These are phyloP conservation scores for Ceratocystis smalleyi DNA, from an alignment of 2,329 filamentous ascomycete genomes.

Conservation along the genomic window DNA sequence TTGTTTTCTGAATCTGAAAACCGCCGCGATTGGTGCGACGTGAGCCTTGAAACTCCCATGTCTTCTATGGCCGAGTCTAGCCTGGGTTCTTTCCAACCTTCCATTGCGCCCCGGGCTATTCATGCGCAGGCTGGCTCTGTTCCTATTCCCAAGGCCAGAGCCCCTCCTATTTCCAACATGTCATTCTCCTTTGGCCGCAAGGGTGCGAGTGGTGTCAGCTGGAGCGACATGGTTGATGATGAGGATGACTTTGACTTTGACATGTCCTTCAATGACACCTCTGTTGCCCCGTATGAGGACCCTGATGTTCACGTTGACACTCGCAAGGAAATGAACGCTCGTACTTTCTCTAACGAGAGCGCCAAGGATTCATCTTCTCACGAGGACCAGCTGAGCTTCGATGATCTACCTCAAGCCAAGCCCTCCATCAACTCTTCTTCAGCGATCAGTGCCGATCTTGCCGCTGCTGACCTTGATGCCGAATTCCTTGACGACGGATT, in stretches of 20 bases:
- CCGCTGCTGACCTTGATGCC: conserved; percentile 40
- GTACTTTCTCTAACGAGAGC: conserved; percentile 67
- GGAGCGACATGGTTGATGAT: conserved; percentile 96
- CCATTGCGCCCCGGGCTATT: conserved; percentile 35
- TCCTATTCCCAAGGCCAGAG: conserved; percentile 65
- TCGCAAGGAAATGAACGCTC: conserved; percentile 52
- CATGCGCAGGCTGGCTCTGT: conserved; percentile 44
- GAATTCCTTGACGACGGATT: conserved; percentile 54
- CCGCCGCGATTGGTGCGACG: conserved; percentile 62
- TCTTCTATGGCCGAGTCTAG: conserved; percentile 65
- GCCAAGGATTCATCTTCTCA: conserved; percentile 24
- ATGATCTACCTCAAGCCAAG: conserved; percentile 23
- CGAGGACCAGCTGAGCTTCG: conserved; percentile 17
- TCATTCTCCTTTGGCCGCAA: conserved; percentile 64
- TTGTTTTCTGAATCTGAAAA: conserved; percentile 66
- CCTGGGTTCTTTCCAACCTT: conserved; percentile 19
- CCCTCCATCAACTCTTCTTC: conserved; percentile 5
- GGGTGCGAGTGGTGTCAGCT: conserved; percentile 86
- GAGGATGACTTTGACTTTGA: conserved; percentile 46
- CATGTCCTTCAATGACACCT: conserved; percentile 11
- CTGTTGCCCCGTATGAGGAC: conserved; percentile 11
- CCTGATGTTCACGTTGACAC: conserved; percentile 27
- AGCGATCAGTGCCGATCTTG: conserved; percentile 20
- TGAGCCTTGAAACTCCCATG: conserved; percentile 59
- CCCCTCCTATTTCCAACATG: conserved; percentile 53